phyloP scores from a whole-genome alignment of 257 asterid genomes.

The Solanum chaucha region DNA sequence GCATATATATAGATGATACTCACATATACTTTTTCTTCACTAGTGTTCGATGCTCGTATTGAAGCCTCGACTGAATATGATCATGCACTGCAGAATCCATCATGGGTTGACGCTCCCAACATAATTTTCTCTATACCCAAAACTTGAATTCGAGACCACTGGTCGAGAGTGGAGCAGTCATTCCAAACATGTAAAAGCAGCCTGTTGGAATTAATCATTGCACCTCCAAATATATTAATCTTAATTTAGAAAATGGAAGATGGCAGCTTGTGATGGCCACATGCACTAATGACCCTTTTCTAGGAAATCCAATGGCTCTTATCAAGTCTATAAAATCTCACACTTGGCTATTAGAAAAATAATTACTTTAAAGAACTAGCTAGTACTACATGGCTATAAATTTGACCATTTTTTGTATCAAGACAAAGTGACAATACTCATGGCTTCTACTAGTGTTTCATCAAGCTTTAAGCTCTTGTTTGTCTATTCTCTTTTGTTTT shows the following conservation, averaged over 20 bases:
- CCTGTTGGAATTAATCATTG: background rate
- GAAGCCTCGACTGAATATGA: no score
- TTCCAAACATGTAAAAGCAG: background rate
- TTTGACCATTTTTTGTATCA: background rate
- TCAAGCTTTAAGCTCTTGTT: conserved; percentile 3
- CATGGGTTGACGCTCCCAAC: fast-evolving
- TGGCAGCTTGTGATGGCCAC: background rate
- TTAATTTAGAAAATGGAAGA: background rate
- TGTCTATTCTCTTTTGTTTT: conserved; percentile 8
- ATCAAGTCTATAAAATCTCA: background rate
- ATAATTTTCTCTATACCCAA: fast-evolving
- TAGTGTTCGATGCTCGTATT: background rate
- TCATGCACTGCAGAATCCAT: fast-evolving
- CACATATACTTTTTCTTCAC: background rate
- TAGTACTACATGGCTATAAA: background rate
- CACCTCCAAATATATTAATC: background rate
- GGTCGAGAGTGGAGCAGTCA: background rate
- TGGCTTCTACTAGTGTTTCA: background rate
- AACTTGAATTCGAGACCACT: no score
- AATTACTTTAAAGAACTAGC: background rate
- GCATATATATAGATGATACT: no score
- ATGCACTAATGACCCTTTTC: background rate
- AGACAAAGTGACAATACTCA: background rate
- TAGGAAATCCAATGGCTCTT: background rate
- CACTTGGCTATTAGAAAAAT: background rate